Evolutionary conservation across 2,329 filamentous ascomycete species (phyloP), one percentile per base, ranked within the genome.

Genomic region (Cylindrodendrum hubeiense): DNA sequence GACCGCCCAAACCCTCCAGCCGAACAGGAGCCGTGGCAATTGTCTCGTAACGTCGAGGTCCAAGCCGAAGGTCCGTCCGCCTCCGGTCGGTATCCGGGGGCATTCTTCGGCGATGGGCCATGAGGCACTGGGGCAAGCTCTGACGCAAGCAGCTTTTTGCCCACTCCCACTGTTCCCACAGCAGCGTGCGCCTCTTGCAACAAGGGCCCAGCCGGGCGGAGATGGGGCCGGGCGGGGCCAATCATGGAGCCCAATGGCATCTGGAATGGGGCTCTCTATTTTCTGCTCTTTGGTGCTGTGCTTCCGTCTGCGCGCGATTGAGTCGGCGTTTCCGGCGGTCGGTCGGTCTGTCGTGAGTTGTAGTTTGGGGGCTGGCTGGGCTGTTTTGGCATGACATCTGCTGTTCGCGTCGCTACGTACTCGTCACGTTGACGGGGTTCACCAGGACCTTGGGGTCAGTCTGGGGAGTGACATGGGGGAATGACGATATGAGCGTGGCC

Each of bases 11-110:
- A 51, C 21, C 53, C 37, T 65, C 53, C 58, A 60, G 67, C 68
- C 63, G 67, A 70, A 63, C 17, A 46, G 49, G 51, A 70, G 60
- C 69, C 67, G 61, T 66, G 65, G 65, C 55, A 44, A 34, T 50
- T 15, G 17, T 34, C 67, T 73, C 70, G 68, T 67, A 69, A 67
- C 54, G 54, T 71, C 67, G 63, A 70, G 56, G 51, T 26, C 57
- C 63, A 61, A 72, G 68, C 71, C 71, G 71, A 74, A 73, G 61
- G 62, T 63, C 66, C 65, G 71, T 63, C 57, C 65, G 52, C 37
- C 61, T 74, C 71, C 71, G 71, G 71, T 74, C 71, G 71, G 71
- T 74, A 63, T 72, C 71, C 71, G 71, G 71, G 71, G 69, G 61
- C 60, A 58, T 51, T 67, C 43, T 56, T 74, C 71, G 69, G 71